Percentiles rank a stretch among this genome's conserved stretches.
These are phyloP conservation scores for Wickerhamiella nectarea DNA, from an alignment of 805 yeast genomes.

Conservation along the genomic window DNA sequence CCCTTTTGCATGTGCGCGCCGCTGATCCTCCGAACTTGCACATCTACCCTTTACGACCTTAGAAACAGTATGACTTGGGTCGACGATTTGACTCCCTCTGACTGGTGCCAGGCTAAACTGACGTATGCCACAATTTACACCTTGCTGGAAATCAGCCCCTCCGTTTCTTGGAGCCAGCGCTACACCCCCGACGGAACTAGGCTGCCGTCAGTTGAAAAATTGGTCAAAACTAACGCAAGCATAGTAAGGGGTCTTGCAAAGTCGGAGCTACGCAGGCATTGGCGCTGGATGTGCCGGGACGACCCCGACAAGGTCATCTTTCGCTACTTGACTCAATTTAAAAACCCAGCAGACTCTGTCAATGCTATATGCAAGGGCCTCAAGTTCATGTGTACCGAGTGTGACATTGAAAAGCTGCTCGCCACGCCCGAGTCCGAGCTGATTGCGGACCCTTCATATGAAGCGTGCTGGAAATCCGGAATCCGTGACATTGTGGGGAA, in stretches of 20 bases:
- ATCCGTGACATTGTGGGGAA: not conserved
- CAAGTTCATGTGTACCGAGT: not conserved
- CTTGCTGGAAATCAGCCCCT: not conserved
- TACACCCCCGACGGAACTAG: not conserved
- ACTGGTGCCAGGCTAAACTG: not conserved
- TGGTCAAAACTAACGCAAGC: not conserved
- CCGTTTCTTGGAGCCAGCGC: not conserved
- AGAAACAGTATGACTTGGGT: not conserved
- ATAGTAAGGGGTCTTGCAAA: not conserved
- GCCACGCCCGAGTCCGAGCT: not conserved
- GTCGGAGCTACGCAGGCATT: not conserved
- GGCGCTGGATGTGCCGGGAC: conserved; percentile 8
- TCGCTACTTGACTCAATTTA: not conserved
- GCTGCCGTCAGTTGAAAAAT: not conserved
- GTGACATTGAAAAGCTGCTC: not conserved
- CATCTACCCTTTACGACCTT: not conserved
- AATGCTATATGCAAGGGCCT: not conserved
- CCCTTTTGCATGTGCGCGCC: no score
- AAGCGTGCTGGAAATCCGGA: not conserved
- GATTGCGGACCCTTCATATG: not conserved
- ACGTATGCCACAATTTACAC: not conserved
- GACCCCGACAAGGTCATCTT: not conserved
- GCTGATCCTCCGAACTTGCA: no score
- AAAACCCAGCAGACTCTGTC: not conserved
- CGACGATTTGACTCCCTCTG: not conserved